These are phyloP conservation scores for Carpinus viminea DNA, from an alignment of 306 rosid species.

Conservation along the genomic window DNA sequence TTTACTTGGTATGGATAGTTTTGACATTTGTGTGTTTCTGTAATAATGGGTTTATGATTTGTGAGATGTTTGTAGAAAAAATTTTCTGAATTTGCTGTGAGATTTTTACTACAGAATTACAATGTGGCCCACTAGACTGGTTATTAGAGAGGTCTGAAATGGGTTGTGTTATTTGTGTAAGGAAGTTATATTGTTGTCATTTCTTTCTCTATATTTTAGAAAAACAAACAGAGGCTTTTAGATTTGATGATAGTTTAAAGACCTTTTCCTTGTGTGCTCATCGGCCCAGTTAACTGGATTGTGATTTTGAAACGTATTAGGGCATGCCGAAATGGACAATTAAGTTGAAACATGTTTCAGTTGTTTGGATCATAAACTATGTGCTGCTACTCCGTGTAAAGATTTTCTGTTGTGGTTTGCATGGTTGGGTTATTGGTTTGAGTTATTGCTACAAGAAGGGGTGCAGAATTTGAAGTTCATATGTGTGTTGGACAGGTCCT, in stretches of 20 bases:
- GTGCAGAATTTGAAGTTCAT: slow-evolving; percentile 18
- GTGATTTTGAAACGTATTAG: slow-evolving; percentile 20
- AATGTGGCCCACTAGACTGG: background rate
- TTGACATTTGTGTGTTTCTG: background rate
- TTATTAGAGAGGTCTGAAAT: background rate
- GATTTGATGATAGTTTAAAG: slow-evolving; percentile 2
- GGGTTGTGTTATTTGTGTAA: background rate
- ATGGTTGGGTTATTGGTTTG: slow-evolving; percentile 6
- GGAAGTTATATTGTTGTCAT: background rate
- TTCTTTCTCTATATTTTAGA: background rate
- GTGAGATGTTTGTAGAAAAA: background rate
- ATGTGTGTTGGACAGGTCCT: slow-evolving; percentile 63
- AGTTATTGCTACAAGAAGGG: background rate
- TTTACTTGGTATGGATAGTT: slow-evolving; percentile 56
- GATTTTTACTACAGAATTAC: background rate
- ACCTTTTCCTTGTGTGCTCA: slow-evolving; percentile 7
- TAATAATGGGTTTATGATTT: background rate
- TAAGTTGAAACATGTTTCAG: slow-evolving; percentile 1
- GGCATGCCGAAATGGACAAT: background rate
- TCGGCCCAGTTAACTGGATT: slow-evolving; percentile 1
- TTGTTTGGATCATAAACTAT: slow-evolving; percentile 2
- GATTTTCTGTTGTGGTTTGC: slow-evolving; percentile 12
- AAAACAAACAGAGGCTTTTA: background rate
- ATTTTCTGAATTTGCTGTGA: slow-evolving; percentile 9
- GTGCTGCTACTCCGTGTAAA: background rate